Evolutionary conservation across 306 rosid species (phyloP).

Genomic region (Carpinus fangiana): DNA sequence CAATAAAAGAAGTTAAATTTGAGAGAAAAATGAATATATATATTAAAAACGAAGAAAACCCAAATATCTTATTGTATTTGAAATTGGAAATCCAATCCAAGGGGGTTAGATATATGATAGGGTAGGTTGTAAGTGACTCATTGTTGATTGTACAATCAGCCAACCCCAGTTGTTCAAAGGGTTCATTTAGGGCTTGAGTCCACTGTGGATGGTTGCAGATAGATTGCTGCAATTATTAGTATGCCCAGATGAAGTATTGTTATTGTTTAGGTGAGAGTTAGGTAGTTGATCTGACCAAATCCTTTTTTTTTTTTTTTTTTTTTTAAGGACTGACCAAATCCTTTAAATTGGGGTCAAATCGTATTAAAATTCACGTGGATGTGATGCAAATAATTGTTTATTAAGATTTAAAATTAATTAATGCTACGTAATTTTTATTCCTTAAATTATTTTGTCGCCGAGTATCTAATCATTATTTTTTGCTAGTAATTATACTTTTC

Average conservation of each 20-base stretch:
- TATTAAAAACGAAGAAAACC: too few relatives aligned
- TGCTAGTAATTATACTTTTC: too few relatives aligned
- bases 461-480: too few relatives aligned
- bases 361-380: background rate
- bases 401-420: background rate
- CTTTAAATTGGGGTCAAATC: constrained; percentile 21
- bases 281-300: constrained; percentile 2
- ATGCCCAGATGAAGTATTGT: background rate
- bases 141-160: background rate
- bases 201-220: constrained; percentile 8
- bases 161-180: background rate
- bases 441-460: too few relatives aligned
- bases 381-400: background rate
- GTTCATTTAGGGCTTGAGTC: background rate
- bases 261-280: background rate
- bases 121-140: too few relatives aligned
- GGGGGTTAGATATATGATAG: too few relatives aligned
- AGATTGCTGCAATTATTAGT: background rate
- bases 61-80: too few relatives aligned
- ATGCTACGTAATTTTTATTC: background rate
- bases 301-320: too few relatives aligned
- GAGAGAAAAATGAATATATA: too few relatives aligned
- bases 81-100: too few relatives aligned
- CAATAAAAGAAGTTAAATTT: too few relatives aligned
- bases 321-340: constrained; percentile 5